Evolutionary conservation across 2,329 filamentous ascomycete genomes (phyloP).

Genomic region (Camillea tinctor): DNA sequence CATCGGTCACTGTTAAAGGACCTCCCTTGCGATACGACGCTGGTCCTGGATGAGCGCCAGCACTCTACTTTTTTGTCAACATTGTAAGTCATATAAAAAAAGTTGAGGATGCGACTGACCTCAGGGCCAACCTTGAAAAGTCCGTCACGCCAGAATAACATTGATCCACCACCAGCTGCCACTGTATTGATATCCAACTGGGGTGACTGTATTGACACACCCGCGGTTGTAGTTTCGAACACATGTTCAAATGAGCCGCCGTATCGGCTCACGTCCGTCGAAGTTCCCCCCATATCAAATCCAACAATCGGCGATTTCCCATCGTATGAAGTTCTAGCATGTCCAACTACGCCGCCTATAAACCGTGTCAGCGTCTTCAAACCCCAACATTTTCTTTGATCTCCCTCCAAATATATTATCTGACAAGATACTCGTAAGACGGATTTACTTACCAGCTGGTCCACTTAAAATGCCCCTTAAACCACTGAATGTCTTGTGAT

Average conservation of each 20-base stretch:
- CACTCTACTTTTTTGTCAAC: slow-evolving; percentile 43
- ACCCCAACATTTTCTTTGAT: neutral
- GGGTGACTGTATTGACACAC: slow-evolving; percentile 75
- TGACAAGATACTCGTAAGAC: neutral
- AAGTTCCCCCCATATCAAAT: slow-evolving; percentile 74
- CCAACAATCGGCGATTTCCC: slow-evolving; percentile 68
- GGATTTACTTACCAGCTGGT: slow-evolving; percentile 50
- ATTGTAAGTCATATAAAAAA: neutral
- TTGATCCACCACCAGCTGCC: slow-evolving; percentile 71
- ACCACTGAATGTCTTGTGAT: slow-evolving; percentile 65
- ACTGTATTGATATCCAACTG: slow-evolving; percentile 83
- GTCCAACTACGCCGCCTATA: slow-evolving; percentile 66
- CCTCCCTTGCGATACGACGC: slow-evolving; percentile 73
- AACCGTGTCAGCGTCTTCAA: neutral
- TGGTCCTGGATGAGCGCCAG: slow-evolving; percentile 69
- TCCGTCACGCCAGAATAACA: slow-evolving; percentile 71
- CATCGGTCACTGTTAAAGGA: slow-evolving; percentile 70
- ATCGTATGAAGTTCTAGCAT: slow-evolving; percentile 70
- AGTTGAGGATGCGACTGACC: neutral
- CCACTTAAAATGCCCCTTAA: slow-evolving; percentile 70
- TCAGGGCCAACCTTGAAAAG: slow-evolving; percentile 73
- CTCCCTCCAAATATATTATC: neutral
- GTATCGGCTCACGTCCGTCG: slow-evolving; percentile 72
- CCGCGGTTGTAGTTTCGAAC: slow-evolving; percentile 45
- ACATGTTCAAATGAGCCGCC: slow-evolving; percentile 43